Conservation (phyloP, 805 yeast species). For the Kazachstania bromeliacearum region DNA sequence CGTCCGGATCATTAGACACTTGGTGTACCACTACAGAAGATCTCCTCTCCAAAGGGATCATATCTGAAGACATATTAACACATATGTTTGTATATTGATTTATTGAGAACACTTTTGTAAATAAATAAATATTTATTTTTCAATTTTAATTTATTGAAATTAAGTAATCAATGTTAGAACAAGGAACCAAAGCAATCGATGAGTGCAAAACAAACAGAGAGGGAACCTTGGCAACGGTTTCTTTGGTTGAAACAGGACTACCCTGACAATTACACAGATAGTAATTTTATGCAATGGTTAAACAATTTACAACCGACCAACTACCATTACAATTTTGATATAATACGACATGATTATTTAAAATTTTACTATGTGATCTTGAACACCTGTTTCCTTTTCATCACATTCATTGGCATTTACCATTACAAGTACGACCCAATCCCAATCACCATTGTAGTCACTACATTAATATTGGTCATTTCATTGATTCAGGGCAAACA, state of each 20-base stretch:
- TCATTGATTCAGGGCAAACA: not conserved
- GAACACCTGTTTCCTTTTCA: conserved; percentile 50
- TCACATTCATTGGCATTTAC: conserved; percentile 41
- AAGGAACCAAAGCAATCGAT: no score
- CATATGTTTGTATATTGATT: no score
- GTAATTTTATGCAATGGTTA: conserved; percentile 45
- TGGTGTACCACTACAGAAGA: conserved; percentile 1
- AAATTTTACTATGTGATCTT: conserved; percentile 34
- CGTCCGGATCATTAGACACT: conserved; percentile 2
- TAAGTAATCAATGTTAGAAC: no score
- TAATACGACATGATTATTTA: conserved; percentile 19
- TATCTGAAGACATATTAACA: no score
- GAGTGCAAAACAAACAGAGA: conserved; percentile 1
- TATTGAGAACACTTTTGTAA: no score
- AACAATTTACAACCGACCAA: conserved; percentile 9
- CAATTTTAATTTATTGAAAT: no score
- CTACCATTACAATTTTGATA: conserved; percentile 9
- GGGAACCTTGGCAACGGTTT: conserved; percentile 66
- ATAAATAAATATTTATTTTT: no score
- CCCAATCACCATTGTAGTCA: conserved; percentile 6
- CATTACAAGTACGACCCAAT: conserved; percentile 17
- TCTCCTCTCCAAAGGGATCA: conserved; percentile 1
- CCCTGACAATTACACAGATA: conserved; percentile 87
- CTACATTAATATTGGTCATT: not conserved
- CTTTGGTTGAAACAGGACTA: conserved; percentile 78